These are phyloP conservation scores for Schoenoplectus triqueter DNA, from an alignment of 202 grass and related monocot genomes.

Conservation along the genomic window DNA sequence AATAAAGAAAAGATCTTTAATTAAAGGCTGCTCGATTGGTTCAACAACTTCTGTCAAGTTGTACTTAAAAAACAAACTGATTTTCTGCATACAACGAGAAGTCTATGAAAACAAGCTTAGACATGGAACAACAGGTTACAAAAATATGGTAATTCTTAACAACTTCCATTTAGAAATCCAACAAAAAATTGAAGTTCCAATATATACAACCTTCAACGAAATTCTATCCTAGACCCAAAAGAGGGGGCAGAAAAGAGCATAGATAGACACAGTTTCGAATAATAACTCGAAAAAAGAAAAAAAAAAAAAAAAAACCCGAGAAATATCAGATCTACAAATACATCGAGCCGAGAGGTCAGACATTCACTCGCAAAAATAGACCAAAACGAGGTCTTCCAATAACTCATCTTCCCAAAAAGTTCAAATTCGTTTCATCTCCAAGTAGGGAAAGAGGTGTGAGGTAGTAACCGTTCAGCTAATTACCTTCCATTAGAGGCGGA, in stretches of 20 bases:
- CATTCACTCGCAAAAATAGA: background rate
- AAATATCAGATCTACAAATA: conserved; percentile 27
- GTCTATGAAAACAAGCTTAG: background rate
- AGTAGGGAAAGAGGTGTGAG: background rate
- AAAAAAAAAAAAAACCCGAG: conserved; percentile 15
- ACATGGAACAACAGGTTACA: background rate
- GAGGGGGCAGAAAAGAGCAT: background rate
- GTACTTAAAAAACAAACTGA: background rate
- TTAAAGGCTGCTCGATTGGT: background rate
- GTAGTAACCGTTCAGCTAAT: background rate
- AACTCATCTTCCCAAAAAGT: conserved; percentile 26
- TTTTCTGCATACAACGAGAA: background rate
- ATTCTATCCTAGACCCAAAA: background rate
- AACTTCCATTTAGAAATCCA: conserved; percentile 2
- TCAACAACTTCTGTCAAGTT: background rate
- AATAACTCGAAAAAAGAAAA: conserved; percentile 19
- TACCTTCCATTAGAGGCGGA: conserved; percentile 56
- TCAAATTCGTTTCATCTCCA: background rate
- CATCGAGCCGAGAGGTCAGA: background rate
- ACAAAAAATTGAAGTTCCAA: background rate
- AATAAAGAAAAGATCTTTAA: conserved; percentile 7
- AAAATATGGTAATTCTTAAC: background rate
- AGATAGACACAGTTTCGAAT: background rate
- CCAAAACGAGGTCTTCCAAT: background rate
- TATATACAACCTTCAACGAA: background rate